Evolutionary conservation across 2,329 filamentous ascomycete species (phyloP).

Genomic region (Pseudomassariella vexata): DNA sequence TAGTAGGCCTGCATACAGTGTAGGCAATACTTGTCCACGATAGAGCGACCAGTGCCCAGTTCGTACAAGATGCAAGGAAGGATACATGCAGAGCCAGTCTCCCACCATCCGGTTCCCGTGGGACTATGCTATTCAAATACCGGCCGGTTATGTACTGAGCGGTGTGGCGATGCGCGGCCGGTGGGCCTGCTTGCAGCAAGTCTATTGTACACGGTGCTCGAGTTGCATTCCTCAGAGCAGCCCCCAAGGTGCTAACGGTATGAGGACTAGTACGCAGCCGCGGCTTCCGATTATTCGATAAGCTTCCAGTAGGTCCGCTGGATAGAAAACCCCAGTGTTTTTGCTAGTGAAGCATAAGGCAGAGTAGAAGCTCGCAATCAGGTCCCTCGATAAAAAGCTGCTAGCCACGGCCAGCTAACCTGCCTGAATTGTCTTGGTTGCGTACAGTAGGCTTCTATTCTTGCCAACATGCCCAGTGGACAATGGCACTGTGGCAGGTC

Average conservation of each 20-base stretch:
- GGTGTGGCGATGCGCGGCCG: constrained; percentile 19
- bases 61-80: too few species aligned
- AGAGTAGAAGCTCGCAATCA: constrained; percentile 1
- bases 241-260: background rate
- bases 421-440: too few species aligned
- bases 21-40: too few species aligned
- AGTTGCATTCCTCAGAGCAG: constrained; percentile 14
- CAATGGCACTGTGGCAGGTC: background rate
- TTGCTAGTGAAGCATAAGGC: background rate
- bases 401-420: too few species aligned
- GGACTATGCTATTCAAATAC: too few species aligned
- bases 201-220: constrained; percentile 22
- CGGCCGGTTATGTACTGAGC: constrained; percentile 21
- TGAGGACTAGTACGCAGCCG: too few species aligned
- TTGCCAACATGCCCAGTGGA: too few species aligned
- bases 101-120: constrained; percentile 6
- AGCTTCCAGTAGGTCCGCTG: constrained; percentile 14
- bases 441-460: too few species aligned
- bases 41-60: too few species aligned
- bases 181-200: constrained; percentile 12
- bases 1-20: too few species aligned
- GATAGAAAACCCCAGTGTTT: background rate
- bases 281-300: constrained; percentile 9
- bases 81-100: constrained; percentile 16
- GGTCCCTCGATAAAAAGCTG: too few species aligned